These are phyloP conservation scores for Camellia sinensis DNA, from an alignment of 148 eudicot genomes.

Conservation along the genomic window DNA sequence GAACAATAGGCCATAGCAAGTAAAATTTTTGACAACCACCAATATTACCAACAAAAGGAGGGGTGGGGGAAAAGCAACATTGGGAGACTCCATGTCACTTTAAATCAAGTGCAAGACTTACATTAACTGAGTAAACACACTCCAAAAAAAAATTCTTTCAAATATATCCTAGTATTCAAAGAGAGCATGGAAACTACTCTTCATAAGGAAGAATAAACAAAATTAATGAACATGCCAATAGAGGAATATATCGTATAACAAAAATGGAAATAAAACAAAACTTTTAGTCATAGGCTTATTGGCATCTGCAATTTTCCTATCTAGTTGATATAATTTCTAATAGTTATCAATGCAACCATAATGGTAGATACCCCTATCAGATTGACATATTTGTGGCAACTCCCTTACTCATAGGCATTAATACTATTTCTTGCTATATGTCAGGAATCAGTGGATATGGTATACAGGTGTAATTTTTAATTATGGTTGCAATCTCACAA, in stretches of 20 bases:
- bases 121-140: neutral
- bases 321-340: neutral
- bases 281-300: neutral
- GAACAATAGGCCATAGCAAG: neutral
- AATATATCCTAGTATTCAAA: neutral
- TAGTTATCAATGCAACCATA: neutral
- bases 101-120: neutral
- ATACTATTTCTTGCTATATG: neutral
- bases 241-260: neutral
- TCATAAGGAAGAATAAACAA: neutral
- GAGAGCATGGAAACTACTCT: neutral
- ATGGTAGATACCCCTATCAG: neutral
- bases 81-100: neutral
- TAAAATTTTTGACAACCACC: neutral
- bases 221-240: neutral
- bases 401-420: neutral
- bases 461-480: too few species aligned
- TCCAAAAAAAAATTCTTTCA: neutral
- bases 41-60: neutral
- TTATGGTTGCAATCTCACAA: too few species aligned
- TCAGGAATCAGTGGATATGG: neutral
- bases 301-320: neutral
- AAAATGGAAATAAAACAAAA: neutral
- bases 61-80: neutral
- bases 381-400: neutral